Base-by-base conservation (phyloP, 768 basidiomycete species). In the Lactarius indigo region DNA sequence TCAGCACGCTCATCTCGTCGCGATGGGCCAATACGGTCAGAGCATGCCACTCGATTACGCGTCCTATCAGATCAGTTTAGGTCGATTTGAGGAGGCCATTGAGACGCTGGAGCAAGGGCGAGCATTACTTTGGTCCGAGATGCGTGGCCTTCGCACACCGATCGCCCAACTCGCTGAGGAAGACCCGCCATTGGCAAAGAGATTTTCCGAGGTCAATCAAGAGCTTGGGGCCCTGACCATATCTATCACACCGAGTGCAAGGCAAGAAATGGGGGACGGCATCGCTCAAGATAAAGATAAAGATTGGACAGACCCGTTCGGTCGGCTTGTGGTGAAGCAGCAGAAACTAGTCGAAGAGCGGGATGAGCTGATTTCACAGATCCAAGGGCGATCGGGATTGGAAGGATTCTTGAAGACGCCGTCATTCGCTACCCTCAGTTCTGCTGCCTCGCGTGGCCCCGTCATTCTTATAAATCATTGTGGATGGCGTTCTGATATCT, bases 101-200 rank as follows among this genome's bases (percentile, higher is more conserved):
- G 64, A 57, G 41, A 56, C 64, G 5, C 37, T 65, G 10, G 64
- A 65, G 26, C 58, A 30, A 56, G 64, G n/a, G 20, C 55, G 37
- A 44, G 13, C 33, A 18, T 37, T 61, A 26, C 8, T 65, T n/a
- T 65, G 64, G 64, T 56, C 59, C 5, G 64, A 61, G 31, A 35
- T 65, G 26, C 52, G 52, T 57, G 59, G 54, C 26, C 41, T 65
- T 23, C 54, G 59, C 23, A 42, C 64, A 23, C 31, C 23, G 5
- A 33, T 23, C 12, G 59, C n/a, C 9, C 54, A 52, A 5, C 41
- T 61, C 15, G 1, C 37, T 28, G 23, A 35, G 4, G 26, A 33
- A 3, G 31, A 20, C 42, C 7, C 20, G 41, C 30, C 31, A n/a
- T 59, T 65, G 18, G 54, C 35, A 10, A 37, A 44, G 18, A n/a